These are phyloP conservation scores for Pseudocercospora fuligena DNA, from an alignment of 2,329 filamentous ascomycete genomes.

Conservation along the genomic window DNA sequence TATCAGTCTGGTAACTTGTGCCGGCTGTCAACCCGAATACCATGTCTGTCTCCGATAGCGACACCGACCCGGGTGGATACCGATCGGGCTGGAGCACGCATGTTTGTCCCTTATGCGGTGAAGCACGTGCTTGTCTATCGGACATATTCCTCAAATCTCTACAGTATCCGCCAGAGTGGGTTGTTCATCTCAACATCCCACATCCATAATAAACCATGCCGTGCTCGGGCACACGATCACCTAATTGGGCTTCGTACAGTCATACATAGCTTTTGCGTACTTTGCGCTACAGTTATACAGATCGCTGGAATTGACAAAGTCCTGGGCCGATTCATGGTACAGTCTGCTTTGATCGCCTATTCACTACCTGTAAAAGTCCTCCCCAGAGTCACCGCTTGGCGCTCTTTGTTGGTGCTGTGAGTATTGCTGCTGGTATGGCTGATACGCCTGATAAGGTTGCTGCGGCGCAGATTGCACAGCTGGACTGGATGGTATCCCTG, in stretches of 20 bases:
- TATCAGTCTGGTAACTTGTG: no score
- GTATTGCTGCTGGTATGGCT: constrained; percentile 35
- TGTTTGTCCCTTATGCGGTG: not conserved
- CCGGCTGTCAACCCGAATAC: not conserved
- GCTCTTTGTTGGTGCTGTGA: constrained; percentile 24
- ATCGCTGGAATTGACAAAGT: constrained; percentile 11
- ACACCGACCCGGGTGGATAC: not conserved
- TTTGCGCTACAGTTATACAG: constrained; percentile 23
- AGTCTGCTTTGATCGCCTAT: constrained; percentile 9
- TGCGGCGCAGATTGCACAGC: constrained; percentile 19
- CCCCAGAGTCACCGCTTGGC: constrained; percentile 38
- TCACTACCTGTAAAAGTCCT: constrained; percentile 41
- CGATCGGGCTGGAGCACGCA: not conserved
- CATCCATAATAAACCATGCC: not conserved
- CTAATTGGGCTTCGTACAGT: constrained; percentile 14
- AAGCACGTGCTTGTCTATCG: not conserved
- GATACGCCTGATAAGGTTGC: constrained; percentile 40
- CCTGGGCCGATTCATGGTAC: constrained; percentile 6
- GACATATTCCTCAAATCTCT: not conserved
- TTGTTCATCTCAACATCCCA: constrained; percentile 8
- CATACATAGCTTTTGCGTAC: constrained; percentile 16
- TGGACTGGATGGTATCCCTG: constrained; percentile 31
- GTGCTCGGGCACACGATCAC: constrained; percentile 13
- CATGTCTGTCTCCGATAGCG: constrained; percentile 3
- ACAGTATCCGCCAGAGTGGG: constrained; percentile 1